Conservation (phyloP, 176 grass and related monocot species). For the Oryza officinalis region DNA sequence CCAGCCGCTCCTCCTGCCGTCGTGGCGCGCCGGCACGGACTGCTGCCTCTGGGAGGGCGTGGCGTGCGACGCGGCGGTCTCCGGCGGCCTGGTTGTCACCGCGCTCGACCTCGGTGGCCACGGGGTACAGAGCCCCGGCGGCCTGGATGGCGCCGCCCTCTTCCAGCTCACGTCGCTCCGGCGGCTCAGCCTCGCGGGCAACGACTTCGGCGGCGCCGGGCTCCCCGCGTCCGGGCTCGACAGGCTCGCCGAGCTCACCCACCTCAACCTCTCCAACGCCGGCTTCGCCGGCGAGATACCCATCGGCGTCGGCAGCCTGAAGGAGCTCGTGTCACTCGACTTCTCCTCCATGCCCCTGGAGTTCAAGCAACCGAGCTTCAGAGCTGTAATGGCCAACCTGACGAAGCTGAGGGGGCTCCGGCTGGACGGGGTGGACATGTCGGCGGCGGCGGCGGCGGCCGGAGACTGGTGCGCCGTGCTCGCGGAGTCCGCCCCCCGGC, state of each 20-base stretch:
- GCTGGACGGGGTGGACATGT: constrained; percentile 57
- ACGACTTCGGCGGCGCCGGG: constrained; percentile 30
- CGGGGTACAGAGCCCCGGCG: not conserved
- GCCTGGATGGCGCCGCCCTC: not conserved
- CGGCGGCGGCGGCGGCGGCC: constrained; percentile 19
- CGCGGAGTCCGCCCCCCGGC: constrained; percentile 23
- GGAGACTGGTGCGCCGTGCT: constrained; percentile 42
- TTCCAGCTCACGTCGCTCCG: constrained; percentile 23
- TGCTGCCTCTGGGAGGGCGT: constrained; percentile 52
- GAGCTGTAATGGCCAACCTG: constrained; percentile 42
- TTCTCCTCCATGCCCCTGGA: constrained; percentile 27
- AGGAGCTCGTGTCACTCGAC: constrained; percentile 48
- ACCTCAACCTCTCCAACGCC: constrained; percentile 56
- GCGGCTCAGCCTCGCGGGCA: constrained; percentile 35
- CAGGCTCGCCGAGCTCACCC: constrained; percentile 38
- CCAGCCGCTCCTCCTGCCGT: not conserved
- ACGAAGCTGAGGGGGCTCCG: constrained; percentile 39
- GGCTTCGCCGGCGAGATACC: constrained; percentile 50
- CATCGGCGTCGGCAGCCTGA: constrained; percentile 31
- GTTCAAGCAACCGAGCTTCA: constrained; percentile 20
- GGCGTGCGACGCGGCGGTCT: not conserved
- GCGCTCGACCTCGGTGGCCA: constrained; percentile 30
- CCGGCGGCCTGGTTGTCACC: not conserved
- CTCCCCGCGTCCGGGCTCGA: constrained; percentile 45
- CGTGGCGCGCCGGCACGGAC: constrained; percentile 38